Evolutionary conservation across 1,284 basidiomycete genomes (phyloP), one percentile per base, ranked within the genome.

Genomic region (Ceratobasidium sp.): DNA sequence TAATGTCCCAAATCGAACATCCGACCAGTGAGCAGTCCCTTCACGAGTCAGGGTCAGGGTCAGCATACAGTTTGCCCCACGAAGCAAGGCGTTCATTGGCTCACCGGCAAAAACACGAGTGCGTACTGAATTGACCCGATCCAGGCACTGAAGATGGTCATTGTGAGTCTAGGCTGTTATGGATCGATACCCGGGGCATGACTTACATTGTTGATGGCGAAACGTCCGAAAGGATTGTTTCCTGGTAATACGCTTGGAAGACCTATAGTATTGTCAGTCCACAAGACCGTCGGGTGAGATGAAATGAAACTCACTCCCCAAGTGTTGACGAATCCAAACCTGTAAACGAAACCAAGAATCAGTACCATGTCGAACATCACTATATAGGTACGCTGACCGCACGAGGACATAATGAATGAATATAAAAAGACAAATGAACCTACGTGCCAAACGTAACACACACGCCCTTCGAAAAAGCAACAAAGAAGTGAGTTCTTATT

Each of bases 111-210:
- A 42, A 71, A 76, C 12, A 15, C 82, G 81, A 38, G 52, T 12
- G 83, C 48, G 75, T 50, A 90, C 84, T 93, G 91, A 76, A 92
- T 85, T 0, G 92, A 92, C 2, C 92, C 92, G 77, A 94, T 93
- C 93, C 92, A 94, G 20, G 92, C 88, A 61, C 91, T 92, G 77
- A 3, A 76, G 17, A 65, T 17, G 3, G 17, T 26, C 71, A 56
- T 33, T 38, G 20, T 68, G 52, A 65, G n/a, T 26, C 28, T 38
- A 64, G 57, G 33, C 50, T 33, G n/a, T 17, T 0, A 56, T 44
- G 20, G 44, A 59, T 56, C 38, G 3, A 61, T 28, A n/a, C 80
- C 79, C 0, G 81, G 79, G 81, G 83, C 33, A 48, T 23, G 57
- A 26, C 89, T 79, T 81, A 91, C 91, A 92, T 91, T 44, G 84